Evolutionary conservation across 495 filamentous ascomycete genomes (phyloP).

Genomic region (Aspergillus coremiiformis): DNA sequence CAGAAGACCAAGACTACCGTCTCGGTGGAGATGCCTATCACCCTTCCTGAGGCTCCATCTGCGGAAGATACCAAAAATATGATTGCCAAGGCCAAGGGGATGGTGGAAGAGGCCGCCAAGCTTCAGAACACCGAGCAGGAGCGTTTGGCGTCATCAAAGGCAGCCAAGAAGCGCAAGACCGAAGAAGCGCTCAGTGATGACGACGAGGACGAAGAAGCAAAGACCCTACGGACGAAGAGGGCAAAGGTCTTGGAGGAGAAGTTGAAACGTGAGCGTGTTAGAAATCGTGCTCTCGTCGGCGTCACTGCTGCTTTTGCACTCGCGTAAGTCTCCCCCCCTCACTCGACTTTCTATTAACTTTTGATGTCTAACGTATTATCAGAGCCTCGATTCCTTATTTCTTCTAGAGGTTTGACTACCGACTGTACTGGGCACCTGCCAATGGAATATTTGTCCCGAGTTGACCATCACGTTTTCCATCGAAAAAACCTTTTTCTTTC

Average conservation of each 20-base stretch:
- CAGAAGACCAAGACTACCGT: slow-evolving; percentile 70
- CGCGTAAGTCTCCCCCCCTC: slow-evolving; percentile 58
- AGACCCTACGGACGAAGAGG: slow-evolving; percentile 60
- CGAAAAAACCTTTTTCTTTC: not conserved
- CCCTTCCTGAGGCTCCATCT: slow-evolving; percentile 58
- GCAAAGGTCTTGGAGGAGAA: slow-evolving; percentile 65
- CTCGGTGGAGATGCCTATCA: slow-evolving; percentile 66
- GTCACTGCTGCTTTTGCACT: slow-evolving; percentile 76
- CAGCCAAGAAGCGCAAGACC: slow-evolving; percentile 68
- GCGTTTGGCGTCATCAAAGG: slow-evolving; percentile 34
- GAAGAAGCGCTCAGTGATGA: slow-evolving; percentile 55
- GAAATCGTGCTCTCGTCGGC: slow-evolving; percentile 75
- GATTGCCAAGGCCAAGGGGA: slow-evolving; percentile 78
- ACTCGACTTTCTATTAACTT: not conserved
- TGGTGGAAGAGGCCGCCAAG: slow-evolving; percentile 75
- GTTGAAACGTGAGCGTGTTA: slow-evolving; percentile 72
- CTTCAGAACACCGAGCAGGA: slow-evolving; percentile 36
- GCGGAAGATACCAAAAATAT: slow-evolving; percentile 69
- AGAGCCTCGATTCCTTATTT: slow-evolving; percentile 45
- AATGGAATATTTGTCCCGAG: not conserved
- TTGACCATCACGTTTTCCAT: not conserved
- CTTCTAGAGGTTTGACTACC: slow-evolving; percentile 22
- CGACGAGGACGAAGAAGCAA: slow-evolving; percentile 49
- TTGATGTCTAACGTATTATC: slow-evolving; percentile 15
- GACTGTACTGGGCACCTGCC: not conserved